Evolutionary conservation across 2,329 filamentous ascomycete species (phyloP).

Genomic region (Ilyonectria sp.): DNA sequence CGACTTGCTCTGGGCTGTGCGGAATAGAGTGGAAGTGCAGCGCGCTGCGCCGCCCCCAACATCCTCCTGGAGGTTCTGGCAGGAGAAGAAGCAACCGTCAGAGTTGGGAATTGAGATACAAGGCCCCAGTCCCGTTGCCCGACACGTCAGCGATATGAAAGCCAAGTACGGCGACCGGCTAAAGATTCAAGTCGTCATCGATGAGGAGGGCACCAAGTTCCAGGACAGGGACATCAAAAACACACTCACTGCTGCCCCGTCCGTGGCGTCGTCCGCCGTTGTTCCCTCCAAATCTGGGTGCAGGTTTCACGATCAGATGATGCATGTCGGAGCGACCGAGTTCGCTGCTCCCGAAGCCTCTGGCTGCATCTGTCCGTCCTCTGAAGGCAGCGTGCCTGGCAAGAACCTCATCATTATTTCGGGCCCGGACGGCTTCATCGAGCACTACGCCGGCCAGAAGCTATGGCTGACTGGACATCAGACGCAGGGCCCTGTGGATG

Average conservation of each 20-base stretch:
- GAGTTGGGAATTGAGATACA: constrained; percentile 42
- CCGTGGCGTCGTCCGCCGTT: background rate
- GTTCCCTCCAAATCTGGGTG: constrained; percentile 43
- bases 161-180: constrained; percentile 69
- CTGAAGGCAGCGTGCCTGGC: constrained; percentile 51
- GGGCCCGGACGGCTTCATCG: constrained; percentile 91
- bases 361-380: constrained; percentile 46
- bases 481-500: constrained; percentile 81
- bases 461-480: constrained; percentile 81
- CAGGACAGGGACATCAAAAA: constrained; percentile 63
- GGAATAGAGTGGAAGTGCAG: constrained; percentile 69
- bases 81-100: constrained; percentile 34
- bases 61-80: constrained; percentile 48
- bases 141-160: constrained; percentile 76
- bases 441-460: constrained; percentile 84
- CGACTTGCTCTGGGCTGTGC: constrained; percentile 86
- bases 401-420: constrained; percentile 85
- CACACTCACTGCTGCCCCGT: constrained; percentile 43
- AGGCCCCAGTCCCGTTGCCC: constrained; percentile 66
- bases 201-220: constrained; percentile 82
- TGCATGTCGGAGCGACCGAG: constrained; percentile 50
- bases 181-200: constrained; percentile 82
- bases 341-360: constrained; percentile 48
- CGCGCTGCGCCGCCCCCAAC: constrained; percentile 22
- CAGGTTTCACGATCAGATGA: constrained; percentile 50